A percentile compares a stretch with the other conserved stretches of the same genome.
phyloP scores from a whole-genome alignment of 805 yeast genomes.

The Peterozyma toletana region DNA sequence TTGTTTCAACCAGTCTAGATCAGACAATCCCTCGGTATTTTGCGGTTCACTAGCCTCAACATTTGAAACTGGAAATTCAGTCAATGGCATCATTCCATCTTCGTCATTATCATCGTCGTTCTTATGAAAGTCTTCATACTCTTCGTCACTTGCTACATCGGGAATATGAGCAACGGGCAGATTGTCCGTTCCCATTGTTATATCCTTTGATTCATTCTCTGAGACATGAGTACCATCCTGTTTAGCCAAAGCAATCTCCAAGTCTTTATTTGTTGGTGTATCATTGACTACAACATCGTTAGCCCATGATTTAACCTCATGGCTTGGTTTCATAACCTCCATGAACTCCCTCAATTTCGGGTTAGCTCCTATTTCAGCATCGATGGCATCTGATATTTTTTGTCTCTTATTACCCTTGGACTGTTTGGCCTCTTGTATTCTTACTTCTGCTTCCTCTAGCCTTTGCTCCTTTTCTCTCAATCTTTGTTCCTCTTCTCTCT shows the following conservation, averaged over 20 bases:
- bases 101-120: conserved; percentile 27
- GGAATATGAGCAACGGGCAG: conserved; percentile 16
- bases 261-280: conserved; percentile 32
- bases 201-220: background rate
- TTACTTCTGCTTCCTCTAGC: conserved; percentile 39
- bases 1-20: conserved; percentile 80
- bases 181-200: background rate
- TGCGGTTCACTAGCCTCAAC: background rate
- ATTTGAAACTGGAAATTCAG: background rate
- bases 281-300: conserved; percentile 48
- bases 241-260: conserved; percentile 32
- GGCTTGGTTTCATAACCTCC: conserved; percentile 74
- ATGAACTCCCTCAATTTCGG: conserved; percentile 73
- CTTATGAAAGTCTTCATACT: conserved; percentile 38
- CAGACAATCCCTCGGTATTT: conserved; percentile 43
- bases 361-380: conserved; percentile 55
- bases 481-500: conserved; percentile 41
- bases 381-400: conserved; percentile 29
- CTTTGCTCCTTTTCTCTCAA: conserved; percentile 42
- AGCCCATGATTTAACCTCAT: conserved; percentile 69
- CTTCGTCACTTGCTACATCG: conserved; percentile 44
- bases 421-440: conserved; percentile 29
- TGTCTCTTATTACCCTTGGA: conserved; percentile 32
- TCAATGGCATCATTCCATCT: conserved; percentile 35
- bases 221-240: conserved; percentile 8